Evolutionary conservation across 108 stramenopile species (phyloP), one percentile per base, ranked within the genome.

Genomic region (Chaetoceros muelleri): DNA sequence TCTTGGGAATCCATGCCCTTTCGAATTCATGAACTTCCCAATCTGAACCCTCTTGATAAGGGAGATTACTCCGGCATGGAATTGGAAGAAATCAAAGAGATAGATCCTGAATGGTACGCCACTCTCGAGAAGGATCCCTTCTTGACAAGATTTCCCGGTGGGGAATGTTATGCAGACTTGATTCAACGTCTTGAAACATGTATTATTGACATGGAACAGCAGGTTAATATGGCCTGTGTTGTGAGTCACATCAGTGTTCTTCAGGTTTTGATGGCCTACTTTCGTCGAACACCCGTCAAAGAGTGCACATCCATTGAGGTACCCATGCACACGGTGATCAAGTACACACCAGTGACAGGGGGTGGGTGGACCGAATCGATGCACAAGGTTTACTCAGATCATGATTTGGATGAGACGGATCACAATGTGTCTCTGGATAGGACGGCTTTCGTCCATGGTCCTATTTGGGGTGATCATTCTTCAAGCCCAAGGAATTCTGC

Each of bases 231-330:
- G 21, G 84, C 84, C 24, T 70, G 92, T 21, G 72, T 92, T 48
- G 94, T 95, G 0, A 87, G 85, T 50, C 94, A 95, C 61, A 89
- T 95, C 34, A 86, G 84, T 50, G 79, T 87, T 16, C 64, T 95
- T 51, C 94, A 95, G 66, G 64, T 69, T 19, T 66, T 95, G 53
- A 82, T 95, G 48, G 85, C 90, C 8, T 95, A 95, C 57, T 92
- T 92, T 46, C 71, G 90, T 0, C 75, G 78, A 27, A 65, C 79
- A 0, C 88, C 90, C 20, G 76, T 90, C 2, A 76, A 92, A 34
- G 55, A 80, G 17, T 84, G 79, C 64, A 93, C 81, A 58, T 46
- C 61, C 2, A 90, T 95, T 52, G 87, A 80, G 48, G 76, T 95
- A 7, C 94, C 94, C 16, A 57, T 90, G 21, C 87, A 95, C 53